phyloP scores from a whole-genome alignment of 345 rosid genomes.

The Excoecaria agallocha region DNA sequence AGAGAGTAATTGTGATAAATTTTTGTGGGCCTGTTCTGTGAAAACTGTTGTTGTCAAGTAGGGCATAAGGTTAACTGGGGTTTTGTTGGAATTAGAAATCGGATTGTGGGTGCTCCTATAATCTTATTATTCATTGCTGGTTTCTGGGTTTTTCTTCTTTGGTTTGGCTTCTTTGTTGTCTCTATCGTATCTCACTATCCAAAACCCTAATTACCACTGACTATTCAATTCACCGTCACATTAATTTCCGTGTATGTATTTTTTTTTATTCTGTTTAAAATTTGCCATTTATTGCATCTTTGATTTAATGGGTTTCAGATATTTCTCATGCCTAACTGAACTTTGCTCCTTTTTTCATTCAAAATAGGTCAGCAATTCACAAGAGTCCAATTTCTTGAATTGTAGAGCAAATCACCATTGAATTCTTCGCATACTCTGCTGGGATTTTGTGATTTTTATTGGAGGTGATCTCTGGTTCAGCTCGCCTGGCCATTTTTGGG shows the following conservation, averaged over 20 bases:
- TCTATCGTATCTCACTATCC: constrained; percentile 40
- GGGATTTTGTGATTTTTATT: constrained; percentile 35
- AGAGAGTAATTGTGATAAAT: constrained; percentile 24
- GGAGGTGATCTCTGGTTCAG: constrained; percentile 41
- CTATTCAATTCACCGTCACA: constrained; percentile 32
- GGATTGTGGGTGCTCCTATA: constrained; percentile 22
- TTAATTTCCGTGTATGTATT: constrained; percentile 17
- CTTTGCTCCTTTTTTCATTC: constrained; percentile 37
- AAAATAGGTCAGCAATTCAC: constrained; percentile 46
- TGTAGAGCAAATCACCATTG: constrained; percentile 46
- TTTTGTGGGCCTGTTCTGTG: constrained; percentile 52
- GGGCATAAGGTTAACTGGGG: constrained; percentile 29
- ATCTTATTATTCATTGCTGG: constrained; percentile 25
- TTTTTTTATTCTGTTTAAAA: constrained; percentile 21
- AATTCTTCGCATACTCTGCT: constrained; percentile 39
- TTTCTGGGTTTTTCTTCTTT: constrained; percentile 43
- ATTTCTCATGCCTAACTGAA: constrained; percentile 53
- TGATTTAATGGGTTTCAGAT: constrained; percentile 42
- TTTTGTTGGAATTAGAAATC: constrained; percentile 45
- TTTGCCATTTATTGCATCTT: constrained; percentile 37
- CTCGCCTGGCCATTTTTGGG: constrained; percentile 35
- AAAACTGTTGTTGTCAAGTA: constrained; percentile 54
- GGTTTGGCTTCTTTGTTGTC: constrained; percentile 42
- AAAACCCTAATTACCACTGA: constrained; percentile 39
- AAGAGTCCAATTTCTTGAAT: constrained; percentile 46